A percentile compares a stretch with the other conserved stretches of the same genome.
These are phyloP conservation scores for Boletus rubescentipes DNA, from an alignment of 768 basidiomycete genomes.

Conservation along the genomic window DNA sequence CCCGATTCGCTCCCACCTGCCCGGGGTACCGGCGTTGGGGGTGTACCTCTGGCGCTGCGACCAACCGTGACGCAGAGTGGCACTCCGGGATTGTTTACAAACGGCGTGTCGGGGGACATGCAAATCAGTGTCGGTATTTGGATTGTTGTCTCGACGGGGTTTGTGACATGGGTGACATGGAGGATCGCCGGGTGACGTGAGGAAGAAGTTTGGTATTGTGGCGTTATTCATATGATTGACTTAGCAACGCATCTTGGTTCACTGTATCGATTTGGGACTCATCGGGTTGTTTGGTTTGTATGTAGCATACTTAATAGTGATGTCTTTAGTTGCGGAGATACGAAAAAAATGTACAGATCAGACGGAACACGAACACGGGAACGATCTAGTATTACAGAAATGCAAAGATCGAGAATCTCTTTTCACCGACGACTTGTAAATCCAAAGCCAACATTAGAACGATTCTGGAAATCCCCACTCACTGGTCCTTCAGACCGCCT, in stretches of 20 bases:
- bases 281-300: slow-evolving; percentile 9
- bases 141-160: slow-evolving; percentile 10
- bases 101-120: slow-evolving; percentile 14
- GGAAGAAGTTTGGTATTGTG: not conserved
- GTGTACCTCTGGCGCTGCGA: slow-evolving; percentile 29
- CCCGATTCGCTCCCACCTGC: slow-evolving; percentile 34
- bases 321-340: not conserved
- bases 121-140: slow-evolving; percentile 18
- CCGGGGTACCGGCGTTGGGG: slow-evolving; percentile 25
- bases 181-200: slow-evolving; percentile 11
- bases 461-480: not conserved
- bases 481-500: not conserved
- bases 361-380: too few relatives aligned
- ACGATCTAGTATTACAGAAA: too few relatives aligned
- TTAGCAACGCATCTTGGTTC: not conserved
- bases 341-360: too few relatives aligned
- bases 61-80: slow-evolving; percentile 14
- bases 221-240: not conserved
- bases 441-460: too few relatives aligned
- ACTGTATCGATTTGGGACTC: not conserved
- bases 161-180: slow-evolving; percentile 22
- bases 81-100: slow-evolving; percentile 6
- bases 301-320: slow-evolving; percentile 6
- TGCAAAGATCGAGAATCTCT: too few relatives aligned
- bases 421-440: too few relatives aligned